A percentile compares a stretch with the other conserved stretches of the same genome.
phyloP scores from a whole-genome alignment of 2,329 filamentous ascomycete genomes.

The Onygenales sp. region DNA sequence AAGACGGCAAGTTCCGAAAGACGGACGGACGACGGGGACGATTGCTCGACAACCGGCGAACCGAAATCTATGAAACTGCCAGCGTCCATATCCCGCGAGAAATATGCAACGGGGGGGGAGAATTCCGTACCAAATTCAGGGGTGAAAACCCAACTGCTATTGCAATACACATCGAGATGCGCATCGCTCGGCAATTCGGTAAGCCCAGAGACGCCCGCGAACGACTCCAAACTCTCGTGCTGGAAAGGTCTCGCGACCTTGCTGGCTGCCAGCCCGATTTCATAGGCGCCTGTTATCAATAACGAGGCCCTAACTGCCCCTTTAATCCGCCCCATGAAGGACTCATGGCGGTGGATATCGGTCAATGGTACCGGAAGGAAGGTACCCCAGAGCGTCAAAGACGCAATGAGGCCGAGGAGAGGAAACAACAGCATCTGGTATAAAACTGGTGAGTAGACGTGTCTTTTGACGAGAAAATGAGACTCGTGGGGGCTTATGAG shows the following conservation, averaged over 20 bases:
- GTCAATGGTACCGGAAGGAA: constrained; percentile 15
- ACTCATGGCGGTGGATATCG: constrained; percentile 12
- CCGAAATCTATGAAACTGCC: neutral
- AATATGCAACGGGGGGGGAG: neutral
- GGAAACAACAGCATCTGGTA: constrained; percentile 13
- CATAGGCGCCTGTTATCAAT: constrained; percentile 10
- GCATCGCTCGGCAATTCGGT: neutral
- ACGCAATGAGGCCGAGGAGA: constrained; percentile 13
- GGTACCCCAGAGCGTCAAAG: constrained; percentile 17
- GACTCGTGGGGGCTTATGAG: neutral
- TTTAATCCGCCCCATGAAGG: constrained; percentile 11
- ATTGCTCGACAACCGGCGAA: neutral
- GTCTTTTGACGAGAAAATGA: too few relatives aligned
- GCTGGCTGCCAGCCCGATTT: constrained; percentile 9
- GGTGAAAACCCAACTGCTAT: neutral
- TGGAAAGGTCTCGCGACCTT: constrained; percentile 4
- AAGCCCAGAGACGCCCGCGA: neutral
- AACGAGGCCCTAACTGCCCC: constrained; percentile 10
- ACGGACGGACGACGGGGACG: neutral
- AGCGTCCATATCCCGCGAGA: neutral
- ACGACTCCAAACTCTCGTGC: neutral
- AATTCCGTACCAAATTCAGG: neutral
- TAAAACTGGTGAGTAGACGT: neutral
- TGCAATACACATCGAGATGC: neutral
- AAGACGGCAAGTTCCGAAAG: neutral